Conservation (phyloP, 1,284 basidiomycete species). For the Vanrija sp. region DNA sequence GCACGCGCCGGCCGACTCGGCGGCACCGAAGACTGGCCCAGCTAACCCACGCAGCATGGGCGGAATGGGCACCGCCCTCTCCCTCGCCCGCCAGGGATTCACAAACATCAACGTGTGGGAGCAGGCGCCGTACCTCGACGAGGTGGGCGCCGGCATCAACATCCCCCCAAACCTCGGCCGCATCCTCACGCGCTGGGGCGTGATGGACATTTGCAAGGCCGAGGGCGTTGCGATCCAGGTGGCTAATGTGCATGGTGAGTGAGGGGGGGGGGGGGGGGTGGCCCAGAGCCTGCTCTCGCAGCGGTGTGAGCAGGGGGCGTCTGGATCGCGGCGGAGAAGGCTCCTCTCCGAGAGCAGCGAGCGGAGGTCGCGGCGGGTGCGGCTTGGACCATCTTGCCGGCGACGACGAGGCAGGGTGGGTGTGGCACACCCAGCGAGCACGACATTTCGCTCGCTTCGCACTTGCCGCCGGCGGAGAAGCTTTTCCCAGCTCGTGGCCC, state of each 20-base stretch:
- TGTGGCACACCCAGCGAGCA: no score
- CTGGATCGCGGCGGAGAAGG: no score
- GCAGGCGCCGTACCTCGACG: slow-evolving; percentile 29
- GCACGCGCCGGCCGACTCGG: background rate
- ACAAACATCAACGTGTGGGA: slow-evolving; percentile 38
- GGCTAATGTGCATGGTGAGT: slow-evolving; percentile 33
- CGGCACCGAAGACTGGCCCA: background rate
- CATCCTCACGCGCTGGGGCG: slow-evolving; percentile 29
- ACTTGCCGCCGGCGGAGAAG: no score
- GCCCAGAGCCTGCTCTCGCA: background rate
- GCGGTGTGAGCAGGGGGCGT: background rate
- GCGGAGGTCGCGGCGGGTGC: no score
- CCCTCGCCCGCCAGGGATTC: slow-evolving; percentile 35
- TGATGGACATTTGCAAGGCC: slow-evolving; percentile 24
- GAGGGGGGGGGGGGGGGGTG: slow-evolving; percentile 2
- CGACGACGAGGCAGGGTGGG: no score
- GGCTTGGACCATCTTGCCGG: no score
- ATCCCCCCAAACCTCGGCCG: slow-evolving; percentile 38
- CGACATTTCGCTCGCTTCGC: no score
- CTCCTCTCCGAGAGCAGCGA: background rate
- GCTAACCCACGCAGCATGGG: slow-evolving; percentile 26
- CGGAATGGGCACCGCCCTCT: slow-evolving; percentile 35
- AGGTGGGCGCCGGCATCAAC: slow-evolving; percentile 44
- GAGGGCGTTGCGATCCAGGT: slow-evolving; percentile 36
- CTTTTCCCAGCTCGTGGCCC: background rate